Evolutionary conservation across 1,284 basidiomycete genomes (phyloP).

Genomic region (Spongiforma sp.): DNA sequence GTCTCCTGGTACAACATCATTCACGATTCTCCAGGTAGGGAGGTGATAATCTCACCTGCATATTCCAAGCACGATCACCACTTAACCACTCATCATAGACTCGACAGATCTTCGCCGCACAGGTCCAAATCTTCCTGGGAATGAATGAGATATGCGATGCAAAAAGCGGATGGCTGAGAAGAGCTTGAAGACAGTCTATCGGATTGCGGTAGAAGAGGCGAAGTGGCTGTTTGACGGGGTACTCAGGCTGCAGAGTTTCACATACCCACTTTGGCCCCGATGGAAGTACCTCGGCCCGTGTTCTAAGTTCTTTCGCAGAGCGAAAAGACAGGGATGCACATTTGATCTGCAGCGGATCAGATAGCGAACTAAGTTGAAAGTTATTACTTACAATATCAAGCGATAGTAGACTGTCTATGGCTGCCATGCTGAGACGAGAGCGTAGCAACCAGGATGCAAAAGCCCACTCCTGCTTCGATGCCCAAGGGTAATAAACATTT

Average conservation of each 20-base stretch:
- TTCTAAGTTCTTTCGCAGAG: too few relatives aligned
- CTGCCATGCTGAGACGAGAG: not conserved
- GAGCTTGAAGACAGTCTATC: conserved; percentile 2
- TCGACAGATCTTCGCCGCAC: not conserved
- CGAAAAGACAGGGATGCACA: not conserved
- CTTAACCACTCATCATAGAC: conserved; percentile 13
- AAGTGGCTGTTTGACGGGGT: not conserved
- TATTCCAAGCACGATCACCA: conserved; percentile 3
- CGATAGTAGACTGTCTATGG: not conserved
- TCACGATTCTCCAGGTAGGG: not conserved
- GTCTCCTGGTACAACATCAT: not conserved
- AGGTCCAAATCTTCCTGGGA: conserved; percentile 6
- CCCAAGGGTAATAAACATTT: not conserved
- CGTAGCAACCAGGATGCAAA: not conserved
- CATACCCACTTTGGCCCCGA: not conserved
- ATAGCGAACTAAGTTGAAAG: not conserved
- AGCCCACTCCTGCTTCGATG: not conserved
- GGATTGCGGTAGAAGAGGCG: not conserved
- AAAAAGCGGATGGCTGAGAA: too few relatives aligned
- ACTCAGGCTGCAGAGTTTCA: not conserved
- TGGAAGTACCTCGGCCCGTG: not conserved
- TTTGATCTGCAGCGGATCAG: conserved; percentile 1
- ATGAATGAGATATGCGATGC: conserved; percentile 4
- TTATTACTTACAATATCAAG: not conserved
- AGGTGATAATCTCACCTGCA: not conserved